These are phyloP conservation scores for Candida maltosa DNA, from an alignment of 805 yeast species.

Conservation along the genomic window DNA sequence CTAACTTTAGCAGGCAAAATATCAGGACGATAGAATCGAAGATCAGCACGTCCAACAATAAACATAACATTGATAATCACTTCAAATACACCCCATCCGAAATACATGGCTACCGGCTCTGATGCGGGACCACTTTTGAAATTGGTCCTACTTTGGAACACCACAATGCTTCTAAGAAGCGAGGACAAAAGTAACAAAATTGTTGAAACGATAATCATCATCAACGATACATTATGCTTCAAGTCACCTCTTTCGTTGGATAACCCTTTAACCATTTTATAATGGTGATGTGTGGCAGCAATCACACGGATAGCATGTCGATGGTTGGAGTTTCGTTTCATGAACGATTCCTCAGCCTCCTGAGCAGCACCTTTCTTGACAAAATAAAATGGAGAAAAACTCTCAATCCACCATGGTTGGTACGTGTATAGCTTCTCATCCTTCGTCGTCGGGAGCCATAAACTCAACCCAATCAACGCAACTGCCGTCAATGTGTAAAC, in stretches of 20 bases:
- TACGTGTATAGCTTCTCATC: conserved; percentile 54
- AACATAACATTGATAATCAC: conserved; percentile 51
- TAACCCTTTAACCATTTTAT: conserved; percentile 27
- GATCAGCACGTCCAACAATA: conserved; percentile 62
- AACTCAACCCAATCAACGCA: conserved; percentile 48
- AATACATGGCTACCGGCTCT: conserved; percentile 59
- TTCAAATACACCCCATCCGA: conserved; percentile 67
- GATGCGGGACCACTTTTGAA: conserved; percentile 19
- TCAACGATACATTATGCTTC: conserved; percentile 50
- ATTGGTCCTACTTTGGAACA: conserved; percentile 28
- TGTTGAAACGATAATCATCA: conserved; percentile 44
- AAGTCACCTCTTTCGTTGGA: conserved; percentile 39
- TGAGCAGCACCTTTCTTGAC: conserved; percentile 49
- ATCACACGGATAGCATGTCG: conserved; percentile 55
- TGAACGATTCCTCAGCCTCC: conserved; percentile 45
- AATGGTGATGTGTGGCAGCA: conserved; percentile 51
- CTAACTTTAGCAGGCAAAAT: conserved; percentile 36
- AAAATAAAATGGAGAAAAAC: conserved; percentile 56
- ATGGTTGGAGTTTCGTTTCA: conserved; percentile 45
- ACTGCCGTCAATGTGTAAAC: conserved; percentile 54
- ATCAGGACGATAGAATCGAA: conserved; percentile 79
- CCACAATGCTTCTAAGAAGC: conserved; percentile 46
- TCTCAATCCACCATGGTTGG: conserved; percentile 78
- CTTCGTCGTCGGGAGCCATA: conserved; percentile 47
- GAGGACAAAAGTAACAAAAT: conserved; percentile 49